Evolutionary conservation across 106 monocot genomes (phyloP).

Genomic region (Alisma plantagoaquatica): DNA sequence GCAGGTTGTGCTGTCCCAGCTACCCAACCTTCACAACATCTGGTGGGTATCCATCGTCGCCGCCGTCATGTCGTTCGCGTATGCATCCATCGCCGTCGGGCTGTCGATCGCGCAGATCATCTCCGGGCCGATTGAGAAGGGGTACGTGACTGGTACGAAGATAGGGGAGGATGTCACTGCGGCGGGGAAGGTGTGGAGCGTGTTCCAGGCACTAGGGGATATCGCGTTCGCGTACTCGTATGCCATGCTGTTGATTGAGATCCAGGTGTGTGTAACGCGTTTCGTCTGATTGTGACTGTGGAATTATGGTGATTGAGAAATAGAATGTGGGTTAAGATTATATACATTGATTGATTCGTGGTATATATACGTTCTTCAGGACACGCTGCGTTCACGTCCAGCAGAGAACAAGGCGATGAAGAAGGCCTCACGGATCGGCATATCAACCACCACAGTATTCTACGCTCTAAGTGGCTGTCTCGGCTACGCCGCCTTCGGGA

Average conservation of each 20-base stretch:
- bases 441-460: conserved; percentile 18
- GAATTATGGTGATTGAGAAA: background rate
- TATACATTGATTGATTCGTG: background rate
- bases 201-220: conserved; percentile 56
- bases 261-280: conserved; percentile 34
- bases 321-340: background rate
- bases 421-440: conserved; percentile 16
- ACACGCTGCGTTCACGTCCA: conserved; percentile 11
- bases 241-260: conserved; percentile 61
- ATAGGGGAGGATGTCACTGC: conserved; percentile 44
- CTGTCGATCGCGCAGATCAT: conserved; percentile 71
- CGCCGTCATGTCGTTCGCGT: conserved; percentile 58
- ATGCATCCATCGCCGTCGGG: conserved; percentile 63
- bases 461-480: conserved; percentile 24
- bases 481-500: conserved; percentile 25
- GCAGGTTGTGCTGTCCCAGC: conserved; percentile 59
- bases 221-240: conserved; percentile 66
- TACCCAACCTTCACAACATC: conserved; percentile 69
- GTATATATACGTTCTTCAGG: background rate
- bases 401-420: conserved; percentile 24
- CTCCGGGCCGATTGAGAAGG: conserved; percentile 20
- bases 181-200: conserved; percentile 64
- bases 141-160: conserved; percentile 35
- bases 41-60: conserved; percentile 72
- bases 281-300: background rate